Conservation (phyloP, 441 rosid genomes). For the Croton setiger region DNA sequence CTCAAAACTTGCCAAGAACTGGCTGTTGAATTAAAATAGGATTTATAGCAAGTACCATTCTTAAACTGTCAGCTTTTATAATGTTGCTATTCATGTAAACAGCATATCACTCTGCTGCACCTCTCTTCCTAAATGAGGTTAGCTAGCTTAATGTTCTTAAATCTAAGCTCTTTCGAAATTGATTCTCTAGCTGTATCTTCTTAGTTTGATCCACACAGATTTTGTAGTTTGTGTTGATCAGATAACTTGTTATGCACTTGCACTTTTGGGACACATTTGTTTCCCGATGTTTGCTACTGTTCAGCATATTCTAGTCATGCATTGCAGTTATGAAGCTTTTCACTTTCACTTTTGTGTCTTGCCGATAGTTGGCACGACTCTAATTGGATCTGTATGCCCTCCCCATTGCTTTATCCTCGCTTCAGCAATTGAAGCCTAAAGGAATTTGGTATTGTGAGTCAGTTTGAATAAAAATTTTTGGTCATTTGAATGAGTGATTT, state of each 20-base stretch:
- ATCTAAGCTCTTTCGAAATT: no score
- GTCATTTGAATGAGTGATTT: background rate
- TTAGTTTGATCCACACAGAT: no score
- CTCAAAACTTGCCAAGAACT: background rate
- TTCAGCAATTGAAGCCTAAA: slow-evolving; percentile 60
- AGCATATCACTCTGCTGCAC: no score
- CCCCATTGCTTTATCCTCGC: slow-evolving; percentile 57
- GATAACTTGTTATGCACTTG: no score
- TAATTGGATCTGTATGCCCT: slow-evolving; percentile 23
- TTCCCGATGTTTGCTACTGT: no score
- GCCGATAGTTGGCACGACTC: background rate
- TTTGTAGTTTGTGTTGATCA: no score
- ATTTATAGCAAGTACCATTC: background rate
- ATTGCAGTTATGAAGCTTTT: background rate
- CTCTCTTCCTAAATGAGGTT: no score
- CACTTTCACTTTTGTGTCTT: background rate
- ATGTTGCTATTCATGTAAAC: background rate
- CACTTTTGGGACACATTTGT: no score
- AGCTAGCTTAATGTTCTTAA: no score
- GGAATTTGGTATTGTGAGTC: background rate
- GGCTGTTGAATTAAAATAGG: background rate
- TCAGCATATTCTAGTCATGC: no score
- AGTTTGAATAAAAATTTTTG: background rate
- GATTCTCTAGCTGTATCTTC: no score
- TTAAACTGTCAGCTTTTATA: background rate